Evolutionary conservation across 768 basidiomycete genomes (phyloP).

Genomic region (Lactarius deliciosus): DNA sequence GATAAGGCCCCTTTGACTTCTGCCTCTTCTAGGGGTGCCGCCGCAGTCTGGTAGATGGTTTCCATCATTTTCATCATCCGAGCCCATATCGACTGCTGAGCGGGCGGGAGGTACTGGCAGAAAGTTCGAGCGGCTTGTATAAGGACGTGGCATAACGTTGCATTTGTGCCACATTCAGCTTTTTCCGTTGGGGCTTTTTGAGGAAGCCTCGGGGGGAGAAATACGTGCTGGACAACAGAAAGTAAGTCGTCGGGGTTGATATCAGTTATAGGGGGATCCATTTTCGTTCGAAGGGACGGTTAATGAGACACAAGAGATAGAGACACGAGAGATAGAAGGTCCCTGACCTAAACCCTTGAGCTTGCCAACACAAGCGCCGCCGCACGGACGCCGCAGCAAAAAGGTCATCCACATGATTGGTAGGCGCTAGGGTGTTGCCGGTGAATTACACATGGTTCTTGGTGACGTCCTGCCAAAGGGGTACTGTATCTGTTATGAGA

Average conservation of each 20-base stretch:
- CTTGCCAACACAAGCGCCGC: not conserved
- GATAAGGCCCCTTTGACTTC: not conserved
- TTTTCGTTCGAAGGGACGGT: no score
- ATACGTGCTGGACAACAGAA: slow-evolving; percentile 17
- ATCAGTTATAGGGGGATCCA: not conserved
- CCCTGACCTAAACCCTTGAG: not conserved
- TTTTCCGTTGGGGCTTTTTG: not conserved
- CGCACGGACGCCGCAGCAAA: no score
- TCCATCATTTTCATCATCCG: slow-evolving; percentile 13
- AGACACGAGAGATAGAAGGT: not conserved
- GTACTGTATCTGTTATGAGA: no score
- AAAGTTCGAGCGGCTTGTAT: slow-evolving; percentile 1
- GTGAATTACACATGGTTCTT: no score
- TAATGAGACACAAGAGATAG: not conserved
- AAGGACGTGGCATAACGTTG: slow-evolving; percentile 9
- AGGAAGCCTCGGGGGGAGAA: slow-evolving; percentile 23
- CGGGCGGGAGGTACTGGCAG: not conserved
- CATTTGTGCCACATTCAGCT: not conserved
- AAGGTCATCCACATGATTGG: not conserved
- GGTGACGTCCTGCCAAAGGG: no score
- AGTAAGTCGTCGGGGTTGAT: not conserved
- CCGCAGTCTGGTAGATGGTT: not conserved
- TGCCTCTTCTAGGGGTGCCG: not conserved
- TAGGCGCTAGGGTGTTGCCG: not conserved
- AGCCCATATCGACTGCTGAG: slow-evolving; percentile 1